Base-by-base conservation (phyloP, 108 stramenopile species). In the Nannochloropsis gaditana region DNA sequence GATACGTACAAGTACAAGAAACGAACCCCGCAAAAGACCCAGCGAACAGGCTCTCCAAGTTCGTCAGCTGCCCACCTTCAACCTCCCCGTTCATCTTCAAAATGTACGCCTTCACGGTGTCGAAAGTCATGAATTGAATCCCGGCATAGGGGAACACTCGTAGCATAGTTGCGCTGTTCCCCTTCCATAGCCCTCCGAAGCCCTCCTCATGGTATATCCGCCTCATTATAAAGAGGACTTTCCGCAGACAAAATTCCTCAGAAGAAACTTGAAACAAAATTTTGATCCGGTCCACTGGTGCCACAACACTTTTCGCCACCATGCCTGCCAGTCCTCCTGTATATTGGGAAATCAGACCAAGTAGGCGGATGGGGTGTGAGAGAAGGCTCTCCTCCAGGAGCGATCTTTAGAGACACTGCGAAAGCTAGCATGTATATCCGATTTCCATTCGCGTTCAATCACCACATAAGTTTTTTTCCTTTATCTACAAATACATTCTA, bases 41-140 rank as follows among this genome's bases (percentile, higher is more conserved):
- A 31, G 93, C 88, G 43, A 94, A 44, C 42, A 96, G 85, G 82
- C 92, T 93, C 83, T 97, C 95, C n/a, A 92, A 15, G 45, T 96
- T 95, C 41, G 95, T 93, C 43, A 99, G 84, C 43, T 93, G 93
- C 42, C 82, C 84, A 83, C 44, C 84, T 8, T 87, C 84, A n/a
- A 43, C 42, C 15, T 82, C 85, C 43, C 86, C 86, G 15, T 85
- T 83, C 44, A 44, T 86, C 82, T 91, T 91, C 44, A 92, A 84
- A 82, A 90, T n/a, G 84, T 85, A 79, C 3, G 86, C 85, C 88
- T 96, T 97, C 82, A 93, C 93, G 43, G 90, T 85, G 88, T 99
- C 97, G 90, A 96, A 97, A 11, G 96, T 93, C 94, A 96, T 95
- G 86, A 99, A 97, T 89, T 99, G 98, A 85, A 97, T 95, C 31